Evolutionary conservation across 208 protist genomes (phyloP).

Genomic region (Porcisia hertigi): DNA sequence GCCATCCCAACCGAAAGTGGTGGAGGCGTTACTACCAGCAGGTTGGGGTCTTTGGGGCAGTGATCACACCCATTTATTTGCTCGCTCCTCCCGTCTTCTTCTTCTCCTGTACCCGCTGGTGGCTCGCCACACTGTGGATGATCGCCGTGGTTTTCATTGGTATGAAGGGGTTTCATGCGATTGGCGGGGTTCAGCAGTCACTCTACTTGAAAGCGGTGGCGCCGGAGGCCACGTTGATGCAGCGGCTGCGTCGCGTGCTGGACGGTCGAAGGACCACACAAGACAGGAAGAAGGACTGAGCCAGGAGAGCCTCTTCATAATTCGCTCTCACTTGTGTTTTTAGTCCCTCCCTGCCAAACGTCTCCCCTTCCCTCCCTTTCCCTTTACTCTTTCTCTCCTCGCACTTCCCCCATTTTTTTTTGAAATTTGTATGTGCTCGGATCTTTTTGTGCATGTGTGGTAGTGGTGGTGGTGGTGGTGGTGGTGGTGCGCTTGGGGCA

Average conservation of each 20-base stretch:
- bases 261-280: not conserved
- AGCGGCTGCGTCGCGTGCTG: conserved; percentile 18
- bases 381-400: not conserved
- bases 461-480: too few species aligned
- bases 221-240: conserved; percentile 22
- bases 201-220: conserved; percentile 23
- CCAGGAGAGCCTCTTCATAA: too few species aligned
- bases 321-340: not conserved
- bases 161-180: conserved; percentile 4
- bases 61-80: conserved; percentile 22
- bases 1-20: conserved; percentile 17
- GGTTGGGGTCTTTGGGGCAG: conserved; percentile 20
- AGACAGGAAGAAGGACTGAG: conserved; percentile 19
- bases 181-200: conserved; percentile 22
- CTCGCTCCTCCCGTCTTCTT: conserved; percentile 26
- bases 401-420: too few species aligned
- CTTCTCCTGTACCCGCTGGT: conserved; percentile 21
- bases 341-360: too few species aligned
- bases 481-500: not conserved
- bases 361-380: not conserved
- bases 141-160: conserved; percentile 9
- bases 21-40: conserved; percentile 31
- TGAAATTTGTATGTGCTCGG: too few species aligned
- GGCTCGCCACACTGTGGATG: conserved; percentile 16
- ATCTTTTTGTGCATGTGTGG: too few species aligned